Evolutionary conservation across 2,329 filamentous ascomycete species (phyloP).

Genomic region (Drechmeria coniospora): DNA sequence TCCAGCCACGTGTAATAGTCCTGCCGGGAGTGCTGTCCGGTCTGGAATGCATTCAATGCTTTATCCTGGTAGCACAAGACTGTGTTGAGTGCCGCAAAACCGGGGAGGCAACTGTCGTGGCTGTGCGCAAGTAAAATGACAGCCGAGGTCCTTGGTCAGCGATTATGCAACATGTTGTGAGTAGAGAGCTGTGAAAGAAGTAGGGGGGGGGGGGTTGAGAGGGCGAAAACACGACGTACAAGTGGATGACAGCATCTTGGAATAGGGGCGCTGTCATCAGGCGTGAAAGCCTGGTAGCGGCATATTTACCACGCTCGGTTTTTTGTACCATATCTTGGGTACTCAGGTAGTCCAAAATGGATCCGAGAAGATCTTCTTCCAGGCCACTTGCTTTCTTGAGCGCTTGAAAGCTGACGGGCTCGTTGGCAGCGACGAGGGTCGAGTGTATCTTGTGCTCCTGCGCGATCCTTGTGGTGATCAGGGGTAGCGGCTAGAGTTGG

Average conservation of each 20-base stretch:
- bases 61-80: constrained; percentile 2
- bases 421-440: constrained; percentile 2
- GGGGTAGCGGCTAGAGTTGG: constrained; percentile 4
- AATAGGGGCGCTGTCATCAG: constrained; percentile 5
- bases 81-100: constrained; percentile 5
- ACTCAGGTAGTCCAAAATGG: constrained; percentile 6
- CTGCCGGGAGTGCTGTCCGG: constrained; percentile 4
- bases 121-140: no score
- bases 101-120: constrained; percentile 7
- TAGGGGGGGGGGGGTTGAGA: neutral
- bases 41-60: constrained; percentile 7
- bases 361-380: constrained; percentile 3
- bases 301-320: constrained; percentile 2
- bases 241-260: constrained; percentile 6
- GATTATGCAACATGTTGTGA: no score
- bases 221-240: constrained; percentile 2
- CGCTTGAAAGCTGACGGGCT: constrained; percentile 3
- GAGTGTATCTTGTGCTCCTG: constrained; percentile 6
- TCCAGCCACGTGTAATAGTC: constrained; percentile 9
- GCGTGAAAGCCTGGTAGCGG: constrained; percentile 4
- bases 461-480: constrained; percentile 5
- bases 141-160: no score
- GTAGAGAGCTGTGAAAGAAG: neutral
- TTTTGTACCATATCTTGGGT: constrained; percentile 5
- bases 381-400: constrained; percentile 4